Evolutionary conservation across 768 basidiomycete species (phyloP), one percentile per base, ranked within the genome.

Genomic region (Boletus eberwhitei): DNA sequence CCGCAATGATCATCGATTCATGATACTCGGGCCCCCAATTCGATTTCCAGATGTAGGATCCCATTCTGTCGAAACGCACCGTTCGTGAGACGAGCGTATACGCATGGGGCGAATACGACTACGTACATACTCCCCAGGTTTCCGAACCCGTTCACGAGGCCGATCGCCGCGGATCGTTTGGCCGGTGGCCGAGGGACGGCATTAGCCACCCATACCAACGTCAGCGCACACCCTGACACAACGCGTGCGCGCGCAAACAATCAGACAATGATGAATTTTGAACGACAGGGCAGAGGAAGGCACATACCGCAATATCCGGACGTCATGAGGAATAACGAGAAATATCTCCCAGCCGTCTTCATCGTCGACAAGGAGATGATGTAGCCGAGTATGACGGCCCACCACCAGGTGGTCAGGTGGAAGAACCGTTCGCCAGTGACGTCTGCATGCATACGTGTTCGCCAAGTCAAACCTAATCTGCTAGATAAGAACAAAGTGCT

Each of bases 281-380:
- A n/a, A 4, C 4, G 19, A 31, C 22, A 19, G 29, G 14, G 7
- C 12, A 12, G 7, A 8, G 21, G 48, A 8, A 14, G 14, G 21
- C 5, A 53, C 68, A 26, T 39, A 71, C 78, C 78, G 5, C 69
- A 69, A 57, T 79, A 81, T 47, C 85, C 84, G 48, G 70, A 67
- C 0, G 85, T 77, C 83, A 87, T 85, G 32, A 86, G 71, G 68
- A 86, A 86, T 66, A 86, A 68, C 1, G 82, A 76, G 26, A 86
- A 72, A 58, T 87, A 86, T 50, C 85, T 78, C 1, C 75, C 83
- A 0, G 68, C 76, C n/a, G 75, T 75, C 4, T 68, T 71, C 70
- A 75, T 75, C 0, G 84, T 86, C 2, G 77, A 78, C 19, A 85
- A 64, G 2, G 77, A 78, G 54, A 87, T 83, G 57, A 86, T 80